These are phyloP conservation scores for Forsythia suspensa DNA, from an alignment of 257 asterid species.

Conservation along the genomic window DNA sequence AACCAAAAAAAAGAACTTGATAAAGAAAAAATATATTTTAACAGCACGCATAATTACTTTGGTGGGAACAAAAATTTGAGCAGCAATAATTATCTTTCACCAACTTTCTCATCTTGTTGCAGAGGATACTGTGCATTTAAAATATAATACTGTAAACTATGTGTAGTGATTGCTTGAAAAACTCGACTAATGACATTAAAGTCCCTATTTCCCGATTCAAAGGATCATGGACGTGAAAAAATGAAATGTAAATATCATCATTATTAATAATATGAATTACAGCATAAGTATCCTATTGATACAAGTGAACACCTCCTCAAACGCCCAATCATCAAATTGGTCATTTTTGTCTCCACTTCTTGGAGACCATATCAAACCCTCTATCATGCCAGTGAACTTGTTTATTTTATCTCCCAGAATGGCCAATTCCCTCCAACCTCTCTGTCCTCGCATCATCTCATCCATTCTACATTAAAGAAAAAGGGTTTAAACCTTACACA, in stretches of 20 bases:
- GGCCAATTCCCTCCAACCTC: conserved; percentile 62
- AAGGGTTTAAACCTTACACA: not conserved
- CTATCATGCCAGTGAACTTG: conserved; percentile 43
- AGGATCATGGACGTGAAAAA: not conserved
- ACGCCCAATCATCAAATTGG: conserved; percentile 92
- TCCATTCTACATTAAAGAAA: conserved; percentile 41
- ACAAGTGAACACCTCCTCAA: conserved; percentile 79
- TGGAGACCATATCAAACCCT: conserved; percentile 97
- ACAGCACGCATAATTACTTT: not conserved
- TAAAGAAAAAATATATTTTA: not conserved
- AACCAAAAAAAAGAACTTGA: too few relatives aligned
- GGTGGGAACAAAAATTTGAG: not conserved
- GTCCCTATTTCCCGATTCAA: not conserved
- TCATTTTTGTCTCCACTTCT: conserved; percentile 66
- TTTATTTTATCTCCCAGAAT: conserved; percentile 47
- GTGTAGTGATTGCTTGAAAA: not conserved
- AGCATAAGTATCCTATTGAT: conserved; percentile 13
- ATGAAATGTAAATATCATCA: not conserved
- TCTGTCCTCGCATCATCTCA: conserved; percentile 61
- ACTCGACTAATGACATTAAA: not conserved
- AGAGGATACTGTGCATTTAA: not conserved
- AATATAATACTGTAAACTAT: not conserved
- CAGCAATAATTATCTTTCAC: not conserved
- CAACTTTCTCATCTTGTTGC: not conserved
- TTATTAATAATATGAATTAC: not conserved